Percentiles rank a stretch among this genome's conserved stretches.
These are phyloP conservation scores for Xylariaceae sp. DNA, from an alignment of 2,329 filamentous ascomycete genomes.

Conservation along the genomic window DNA sequence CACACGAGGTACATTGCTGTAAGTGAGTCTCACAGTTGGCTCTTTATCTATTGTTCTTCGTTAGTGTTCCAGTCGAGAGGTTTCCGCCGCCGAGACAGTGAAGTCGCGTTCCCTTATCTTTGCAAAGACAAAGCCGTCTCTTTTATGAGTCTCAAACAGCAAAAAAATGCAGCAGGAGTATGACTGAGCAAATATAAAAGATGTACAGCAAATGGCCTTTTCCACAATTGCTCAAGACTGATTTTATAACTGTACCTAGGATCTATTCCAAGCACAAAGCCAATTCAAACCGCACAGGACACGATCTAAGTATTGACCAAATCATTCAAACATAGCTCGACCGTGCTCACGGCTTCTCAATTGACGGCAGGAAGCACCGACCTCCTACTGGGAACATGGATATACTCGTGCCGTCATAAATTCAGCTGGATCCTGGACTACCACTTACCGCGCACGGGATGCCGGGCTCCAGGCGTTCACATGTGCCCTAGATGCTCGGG, in stretches of 20 bases:
- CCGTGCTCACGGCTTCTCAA: neutral
- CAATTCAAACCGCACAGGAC: neutral
- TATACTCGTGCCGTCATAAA: constrained; percentile 15
- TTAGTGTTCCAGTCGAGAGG: neutral
- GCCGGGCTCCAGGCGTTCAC: constrained; percentile 5
- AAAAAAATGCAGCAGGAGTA: neutral
- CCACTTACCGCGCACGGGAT: constrained; percentile 5
- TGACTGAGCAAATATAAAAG: neutral
- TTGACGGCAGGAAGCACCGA: constrained; percentile 11
- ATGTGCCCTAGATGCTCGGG: constrained; percentile 10
- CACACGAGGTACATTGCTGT: neutral
- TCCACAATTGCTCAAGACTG: neutral
- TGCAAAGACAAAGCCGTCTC: neutral
- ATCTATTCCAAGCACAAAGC: neutral
- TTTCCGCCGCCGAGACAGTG: neutral
- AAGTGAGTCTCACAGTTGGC: neutral
- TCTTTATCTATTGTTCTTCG: neutral
- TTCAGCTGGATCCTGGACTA: constrained; percentile 17
- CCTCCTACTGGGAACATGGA: constrained; percentile 10
- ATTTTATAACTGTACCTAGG: neutral
- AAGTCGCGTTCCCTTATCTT: neutral
- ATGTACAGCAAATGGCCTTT: neutral
- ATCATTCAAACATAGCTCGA: neutral
- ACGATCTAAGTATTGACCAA: neutral
- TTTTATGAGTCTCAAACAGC: neutral